phyloP scores from a whole-genome alignment of 805 yeast species.

The Kazachstania africana region DNA sequence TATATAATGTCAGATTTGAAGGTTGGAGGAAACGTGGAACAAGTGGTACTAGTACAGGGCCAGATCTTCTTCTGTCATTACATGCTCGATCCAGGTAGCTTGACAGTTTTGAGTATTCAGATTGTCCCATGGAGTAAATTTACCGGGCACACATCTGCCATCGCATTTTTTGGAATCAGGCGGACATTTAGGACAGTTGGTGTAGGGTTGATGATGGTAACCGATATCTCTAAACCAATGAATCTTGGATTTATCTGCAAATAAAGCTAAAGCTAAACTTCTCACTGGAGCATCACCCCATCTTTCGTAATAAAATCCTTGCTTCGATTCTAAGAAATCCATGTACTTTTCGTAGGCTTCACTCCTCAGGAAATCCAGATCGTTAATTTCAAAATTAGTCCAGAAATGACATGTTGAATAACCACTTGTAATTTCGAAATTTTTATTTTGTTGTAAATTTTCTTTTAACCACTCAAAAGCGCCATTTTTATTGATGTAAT shows the following conservation, averaged over 20 bases:
- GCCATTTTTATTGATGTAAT: slow-evolving; percentile 40
- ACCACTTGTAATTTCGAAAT: slow-evolving; percentile 31
- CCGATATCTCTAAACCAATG: slow-evolving; percentile 89
- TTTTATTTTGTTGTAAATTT: slow-evolving; percentile 40
- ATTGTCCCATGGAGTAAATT: slow-evolving; percentile 39
- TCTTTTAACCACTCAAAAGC: slow-evolving; percentile 55
- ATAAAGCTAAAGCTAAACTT: slow-evolving; percentile 58
- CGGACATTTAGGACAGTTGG: slow-evolving; percentile 48
- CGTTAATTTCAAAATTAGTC: slow-evolving; percentile 81
- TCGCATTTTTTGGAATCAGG: slow-evolving; percentile 35
- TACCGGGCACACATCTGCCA: slow-evolving; percentile 40
- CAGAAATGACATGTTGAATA: slow-evolving; percentile 72
- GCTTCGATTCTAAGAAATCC: slow-evolving; percentile 49
- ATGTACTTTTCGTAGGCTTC: slow-evolving; percentile 59
- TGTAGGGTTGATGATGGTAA: slow-evolving; percentile 62
- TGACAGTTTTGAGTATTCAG: slow-evolving; percentile 63
- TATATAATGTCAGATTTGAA: too few relatives aligned
- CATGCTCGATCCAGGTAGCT: slow-evolving; percentile 52
- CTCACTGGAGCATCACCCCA: slow-evolving; percentile 96
- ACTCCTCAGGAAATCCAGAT: slow-evolving; percentile 67
- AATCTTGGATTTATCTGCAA: slow-evolving; percentile 53
- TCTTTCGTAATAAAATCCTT: slow-evolving; percentile 80
- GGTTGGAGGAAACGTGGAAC: too few relatives aligned
- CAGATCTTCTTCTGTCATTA: slow-evolving; percentile 25
- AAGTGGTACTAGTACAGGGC: slow-evolving; percentile 14